Percentiles rank a stretch among this genome's conserved stretches.
Evolutionary conservation across 345 rosid species (phyloP).

Genomic region (Citrus trifoliata): DNA sequence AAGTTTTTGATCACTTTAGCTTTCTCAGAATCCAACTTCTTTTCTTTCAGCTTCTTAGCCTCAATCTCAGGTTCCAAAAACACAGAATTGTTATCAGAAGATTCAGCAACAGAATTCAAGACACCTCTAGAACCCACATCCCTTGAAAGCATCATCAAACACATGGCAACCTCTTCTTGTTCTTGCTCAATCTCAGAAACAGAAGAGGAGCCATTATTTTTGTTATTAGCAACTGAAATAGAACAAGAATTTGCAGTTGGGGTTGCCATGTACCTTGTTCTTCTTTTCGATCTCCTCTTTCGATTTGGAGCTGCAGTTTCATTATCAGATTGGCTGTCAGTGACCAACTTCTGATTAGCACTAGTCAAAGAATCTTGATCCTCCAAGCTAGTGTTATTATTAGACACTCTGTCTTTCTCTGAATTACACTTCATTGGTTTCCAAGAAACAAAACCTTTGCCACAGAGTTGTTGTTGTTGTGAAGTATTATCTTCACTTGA

Average conservation of each 20-base stretch:
- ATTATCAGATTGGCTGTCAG: slow-evolving; percentile 45
- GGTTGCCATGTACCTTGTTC: slow-evolving; percentile 32
- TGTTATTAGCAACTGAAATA: slow-evolving; percentile 29
- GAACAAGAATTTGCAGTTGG: slow-evolving; percentile 39
- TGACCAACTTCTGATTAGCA: slow-evolving; percentile 22
- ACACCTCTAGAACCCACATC: slow-evolving; percentile 32
- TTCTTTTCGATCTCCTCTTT: slow-evolving; percentile 42
- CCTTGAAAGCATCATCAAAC: slow-evolving; percentile 69
- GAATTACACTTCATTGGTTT: slow-evolving; percentile 41
- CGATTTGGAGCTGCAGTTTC: slow-evolving; percentile 34
- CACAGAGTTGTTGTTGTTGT: slow-evolving; percentile 7
- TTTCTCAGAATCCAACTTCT: slow-evolving; percentile 17
- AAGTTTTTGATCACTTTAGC: slow-evolving; percentile 1
- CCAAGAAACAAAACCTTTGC: slow-evolving; percentile 27
- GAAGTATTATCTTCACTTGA: slow-evolving; percentile 14
- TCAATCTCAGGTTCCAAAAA: slow-evolving; percentile 22
- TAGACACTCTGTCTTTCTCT: slow-evolving; percentile 27
- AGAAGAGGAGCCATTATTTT: slow-evolving; percentile 31
- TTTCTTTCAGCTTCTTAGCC: slow-evolving; percentile 11
- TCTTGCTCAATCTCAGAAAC: slow-evolving; percentile 53
- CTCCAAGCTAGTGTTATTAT: slow-evolving; percentile 19
- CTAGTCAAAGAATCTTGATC: slow-evolving; percentile 41
- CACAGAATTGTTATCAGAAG: slow-evolving; percentile 40
- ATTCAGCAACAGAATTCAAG: slow-evolving; percentile 34
- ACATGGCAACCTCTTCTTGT: slow-evolving; percentile 57